A percentile compares a stretch with the other conserved stretches of the same genome.
These are phyloP conservation scores for Fusarium falciforme DNA, from an alignment of 2,329 filamentous ascomycete genomes.

Conservation along the genomic window DNA sequence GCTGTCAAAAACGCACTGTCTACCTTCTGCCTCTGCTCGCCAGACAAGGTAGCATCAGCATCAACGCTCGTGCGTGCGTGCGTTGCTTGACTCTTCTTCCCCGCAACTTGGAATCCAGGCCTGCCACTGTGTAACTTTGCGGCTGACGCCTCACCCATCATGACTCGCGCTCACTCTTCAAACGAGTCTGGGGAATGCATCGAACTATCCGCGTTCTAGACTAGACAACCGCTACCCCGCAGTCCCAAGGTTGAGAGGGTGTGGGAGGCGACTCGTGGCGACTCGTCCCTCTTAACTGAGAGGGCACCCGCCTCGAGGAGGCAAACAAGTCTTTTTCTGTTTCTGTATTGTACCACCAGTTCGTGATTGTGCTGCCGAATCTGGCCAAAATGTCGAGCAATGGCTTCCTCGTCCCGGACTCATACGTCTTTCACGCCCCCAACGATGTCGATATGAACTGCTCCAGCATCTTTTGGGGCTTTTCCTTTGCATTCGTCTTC, in stretches of 20 bases:
- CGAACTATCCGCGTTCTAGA: neutral
- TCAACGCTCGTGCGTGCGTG: neutral
- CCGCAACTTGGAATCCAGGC: neutral
- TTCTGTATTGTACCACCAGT: neutral
- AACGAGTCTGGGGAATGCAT: neutral
- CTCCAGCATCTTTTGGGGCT: neutral
- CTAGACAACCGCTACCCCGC: neutral
- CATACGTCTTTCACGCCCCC: neutral
- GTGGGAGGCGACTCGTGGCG: constrained; percentile 1
- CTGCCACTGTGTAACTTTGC: neutral
- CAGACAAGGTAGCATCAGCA: neutral
- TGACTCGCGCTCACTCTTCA: neutral
- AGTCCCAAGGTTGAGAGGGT: neutral
- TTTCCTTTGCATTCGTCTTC: neutral
- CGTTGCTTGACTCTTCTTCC: neutral
- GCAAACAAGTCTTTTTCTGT: neutral
- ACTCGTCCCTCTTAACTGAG: constrained; percentile 1
- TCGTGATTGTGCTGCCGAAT: neutral
- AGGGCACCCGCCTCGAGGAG: neutral
- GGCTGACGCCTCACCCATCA: neutral
- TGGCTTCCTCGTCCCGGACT: neutral
- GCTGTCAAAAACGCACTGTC: neutral
- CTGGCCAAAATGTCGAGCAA: neutral
- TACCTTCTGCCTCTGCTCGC: neutral
- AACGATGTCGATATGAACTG: neutral